phyloP scores from a whole-genome alignment of 129 eudicot species.

The Flaveria linearis region DNA sequence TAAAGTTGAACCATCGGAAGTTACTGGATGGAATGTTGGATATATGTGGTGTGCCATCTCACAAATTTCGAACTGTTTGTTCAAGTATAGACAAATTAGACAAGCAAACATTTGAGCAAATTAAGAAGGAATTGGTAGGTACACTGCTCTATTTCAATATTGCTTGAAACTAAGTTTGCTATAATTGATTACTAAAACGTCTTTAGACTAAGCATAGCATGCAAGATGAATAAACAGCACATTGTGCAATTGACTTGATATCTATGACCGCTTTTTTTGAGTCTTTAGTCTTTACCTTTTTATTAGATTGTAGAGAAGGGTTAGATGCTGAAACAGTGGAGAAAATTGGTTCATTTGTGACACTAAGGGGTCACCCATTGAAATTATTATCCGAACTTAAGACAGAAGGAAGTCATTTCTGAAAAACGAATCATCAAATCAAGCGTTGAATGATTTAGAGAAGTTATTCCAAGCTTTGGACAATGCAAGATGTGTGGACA shows the following conservation, averaged over 20 bases:
- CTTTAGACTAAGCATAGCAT: not conserved
- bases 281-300: not conserved
- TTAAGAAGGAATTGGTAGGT: conserved; percentile 83
- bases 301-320: conserved; percentile 77
- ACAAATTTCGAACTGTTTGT: conserved; percentile 83
- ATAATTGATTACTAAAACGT: not conserved
- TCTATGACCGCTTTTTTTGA: not conserved
- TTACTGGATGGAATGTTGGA: conserved; percentile 91
- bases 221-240: not conserved
- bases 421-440: conserved; percentile 50
- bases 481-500: conserved; percentile 56
- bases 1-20: conserved; percentile 86
- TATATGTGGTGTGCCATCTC: conserved; percentile 87
- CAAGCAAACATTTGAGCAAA: conserved; percentile 81
- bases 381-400: conserved; percentile 58
- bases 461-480: conserved; percentile 72
- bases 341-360: conserved; percentile 71
- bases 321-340: conserved; percentile 62
- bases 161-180: not conserved
- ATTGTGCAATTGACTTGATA: not conserved
- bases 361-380: conserved; percentile 65
- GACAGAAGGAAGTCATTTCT: conserved; percentile 61
- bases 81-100: conserved; percentile 97
- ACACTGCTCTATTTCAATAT: not conserved
- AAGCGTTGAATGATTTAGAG: conserved; percentile 78